A percentile compares a stretch with the other conserved stretches of the same genome.
phyloP scores from a whole-genome alignment of 164 flowering plant genomes.

The Vitis vinifera region ASM3070453v1 NC_081806.1:16023001-16023500 shows the following conservation, averaged over 20 bases:
- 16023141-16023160: slow-evolving; percentile 29
- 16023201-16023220: slow-evolving; percentile 44
- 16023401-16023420: no score
- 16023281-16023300: slow-evolving; percentile 47
- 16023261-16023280: slow-evolving; percentile 54
- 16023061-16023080: no score
- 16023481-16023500: no score
- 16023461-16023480: no score
- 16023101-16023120: slow-evolving; percentile 26
- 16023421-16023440: no score
- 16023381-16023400: no score
- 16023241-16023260: slow-evolving; percentile 45
- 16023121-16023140: slow-evolving; percentile 32
- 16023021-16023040: slow-evolving; percentile 10
- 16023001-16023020: slow-evolving; percentile 43
- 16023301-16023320: slow-evolving; percentile 44
- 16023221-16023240: slow-evolving; percentile 16
- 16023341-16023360: no score
- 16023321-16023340: slow-evolving; percentile 26
- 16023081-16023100: no score
- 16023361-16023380: no score
- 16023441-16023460: no score
- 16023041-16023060: no score
- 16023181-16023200: slow-evolving; percentile 48
- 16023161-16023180: slow-evolving; percentile 33